A percentile compares a stretch with the other conserved stretches of the same genome.
Conservation (phyloP, 2,329 filamentous ascomycete species). For the Aspergillus hiratsukae region DNA sequence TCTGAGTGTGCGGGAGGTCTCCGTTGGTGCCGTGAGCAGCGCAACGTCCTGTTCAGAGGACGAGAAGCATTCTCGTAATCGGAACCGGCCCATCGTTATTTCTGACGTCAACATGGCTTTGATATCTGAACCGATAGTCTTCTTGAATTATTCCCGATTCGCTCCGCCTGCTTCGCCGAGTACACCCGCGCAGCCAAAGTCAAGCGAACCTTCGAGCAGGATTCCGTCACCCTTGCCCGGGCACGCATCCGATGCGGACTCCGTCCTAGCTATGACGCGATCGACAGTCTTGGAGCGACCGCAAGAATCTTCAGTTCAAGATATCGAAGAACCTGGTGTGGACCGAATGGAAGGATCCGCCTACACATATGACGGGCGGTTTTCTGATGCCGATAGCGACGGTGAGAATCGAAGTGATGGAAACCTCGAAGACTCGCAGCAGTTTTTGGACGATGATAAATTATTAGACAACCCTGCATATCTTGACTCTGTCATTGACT, state of each 20-base stretch:
- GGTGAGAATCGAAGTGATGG: slow-evolving; percentile 23
- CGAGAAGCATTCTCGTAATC: slow-evolving; percentile 25
- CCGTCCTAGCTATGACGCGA: slow-evolving; percentile 29
- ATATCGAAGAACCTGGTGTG: slow-evolving; percentile 1
- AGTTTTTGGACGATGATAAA: slow-evolving; percentile 27
- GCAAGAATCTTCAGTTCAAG: slow-evolving; percentile 5
- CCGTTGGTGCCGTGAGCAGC: slow-evolving; percentile 26
- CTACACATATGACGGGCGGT: slow-evolving; percentile 37
- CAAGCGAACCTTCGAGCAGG: slow-evolving; percentile 25
- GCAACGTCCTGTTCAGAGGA: slow-evolving; percentile 13
- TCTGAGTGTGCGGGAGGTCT: slow-evolving; percentile 32
- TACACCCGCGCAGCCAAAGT: slow-evolving; percentile 30
- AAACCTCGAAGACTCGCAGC: slow-evolving; percentile 22
- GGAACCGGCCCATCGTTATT: slow-evolving; percentile 44
- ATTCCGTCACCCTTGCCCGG: slow-evolving; percentile 24
- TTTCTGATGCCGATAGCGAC: slow-evolving; percentile 41
- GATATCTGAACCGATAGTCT: slow-evolving; percentile 47
- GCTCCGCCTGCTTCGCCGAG: slow-evolving; percentile 28
- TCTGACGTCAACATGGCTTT: slow-evolving; percentile 43
- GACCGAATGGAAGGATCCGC: slow-evolving; percentile 27
- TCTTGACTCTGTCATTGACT: slow-evolving; percentile 35
- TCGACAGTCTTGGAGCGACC: slow-evolving; percentile 37
- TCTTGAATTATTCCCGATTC: slow-evolving; percentile 43
- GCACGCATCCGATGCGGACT: slow-evolving; percentile 20
- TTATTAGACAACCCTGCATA: slow-evolving; percentile 35